Base-by-base conservation (phyloP, 108 stramenopile species). In the Skeletonema menzelii region DNA sequence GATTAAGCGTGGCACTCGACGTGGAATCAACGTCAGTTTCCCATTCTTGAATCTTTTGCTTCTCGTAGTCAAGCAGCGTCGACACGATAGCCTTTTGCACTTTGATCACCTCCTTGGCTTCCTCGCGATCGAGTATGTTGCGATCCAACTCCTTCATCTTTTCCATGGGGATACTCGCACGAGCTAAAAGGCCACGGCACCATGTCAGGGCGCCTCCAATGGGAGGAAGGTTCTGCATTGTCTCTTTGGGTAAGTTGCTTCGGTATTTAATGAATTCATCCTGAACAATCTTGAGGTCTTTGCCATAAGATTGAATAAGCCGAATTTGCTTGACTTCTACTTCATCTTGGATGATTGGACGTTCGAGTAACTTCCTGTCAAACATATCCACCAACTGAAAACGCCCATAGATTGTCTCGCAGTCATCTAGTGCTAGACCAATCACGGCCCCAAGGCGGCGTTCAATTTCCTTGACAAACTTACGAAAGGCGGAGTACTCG, bases 291-390 rank as follows among this genome's bases (percentile, higher is more conserved):
- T 87, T 89, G 27, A 96, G 71, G 72, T 96, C 96, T 27, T 75
- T 75, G 56, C 89, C 92, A 74, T 95, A 95, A 17, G 86, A 82
- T 69, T 94, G 90, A 38, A 96, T 88, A n/a, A 96, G 85, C 20
- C 59, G 68, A 27, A 96, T 77, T 64, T 95, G 91, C 79, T 95
- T 94, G 78, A 89, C 87, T 81, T 96, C 92, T 10, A 95, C 87
- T 85, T 96, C 95, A 53, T 95, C 92, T 73, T 91, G 92, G 53
- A 96, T 94, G 53, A 91, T 95, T 49, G 93, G 90, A 17, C 96
- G 82, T 67, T 94, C 90, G 0, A 96, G 86, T 11, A 96, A 86
- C 49, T 76, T 63, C 22, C 85, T 87, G 34, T 95, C 94, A 56
- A 96, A 96, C 34, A 84, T 75, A 46, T 95, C 94, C 28, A 96